Base-by-base conservation (phyloP, 1,284 basidiomycete species). In the Ganoderma sp. region DNA sequence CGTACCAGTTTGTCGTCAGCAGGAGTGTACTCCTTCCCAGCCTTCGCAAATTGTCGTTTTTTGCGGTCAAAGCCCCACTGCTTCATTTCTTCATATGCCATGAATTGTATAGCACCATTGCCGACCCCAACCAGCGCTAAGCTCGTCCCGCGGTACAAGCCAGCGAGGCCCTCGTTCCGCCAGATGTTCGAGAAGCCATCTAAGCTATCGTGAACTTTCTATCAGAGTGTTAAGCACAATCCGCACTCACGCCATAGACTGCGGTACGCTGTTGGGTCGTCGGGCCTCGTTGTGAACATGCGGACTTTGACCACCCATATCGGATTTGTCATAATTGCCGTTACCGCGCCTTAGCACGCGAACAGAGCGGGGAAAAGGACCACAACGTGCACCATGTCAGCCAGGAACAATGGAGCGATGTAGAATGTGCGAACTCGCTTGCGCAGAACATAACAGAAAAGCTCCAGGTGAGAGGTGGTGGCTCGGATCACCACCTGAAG, bases 291-390 rank as follows among this genome's bases (percentile, higher is more conserved):
- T 1, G 96, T 96, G 77, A 99, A 99, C 90, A 99, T 97, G 69
- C 97, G 89, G 8, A 98, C 97, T 83, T 98, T 96, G 70, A 99
- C 93, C 14, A 99, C 95, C 97, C 97, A 99, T 74, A 99, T 90
- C 0, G 98, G 98, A 80, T 99, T 99, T 9, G 98, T 99, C 79
- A 98, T 87, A 70, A 99, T 84, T 0, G 97, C 96, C 2, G 97
- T 98, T 41, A 92, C 90, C 8, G 96, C 94, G 80, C 95, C 95
- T 97, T 77, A 22, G 28, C 28, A 70, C 19, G 41, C 22, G 68
- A 45, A 28, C 39, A 12, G n/a, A 32, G 71, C 22, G 41, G n/a
- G 67, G 45, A 34, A 32, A 14, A 52, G 48, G 19, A 25, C 10
- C 28, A 28, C 28, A 34, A 19, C 3, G 61, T 8, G 61, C 17